A percentile compares a stretch with the other conserved stretches of the same genome.
Evolutionary conservation across 2,329 filamentous ascomycete species (phyloP).

Genomic region (Xylaria sp.): DNA sequence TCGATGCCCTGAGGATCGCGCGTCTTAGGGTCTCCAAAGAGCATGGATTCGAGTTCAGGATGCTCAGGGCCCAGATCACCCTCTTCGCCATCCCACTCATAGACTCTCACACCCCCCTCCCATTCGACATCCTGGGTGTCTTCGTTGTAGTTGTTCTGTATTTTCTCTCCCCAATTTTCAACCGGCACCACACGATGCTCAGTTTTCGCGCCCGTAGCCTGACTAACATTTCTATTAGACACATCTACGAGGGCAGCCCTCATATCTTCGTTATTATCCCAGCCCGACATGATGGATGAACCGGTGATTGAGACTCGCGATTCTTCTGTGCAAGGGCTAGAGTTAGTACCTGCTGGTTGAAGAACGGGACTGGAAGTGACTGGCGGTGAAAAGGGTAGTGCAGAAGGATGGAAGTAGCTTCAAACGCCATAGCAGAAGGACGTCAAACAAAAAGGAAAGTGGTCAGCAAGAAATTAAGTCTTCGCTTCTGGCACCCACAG

Average conservation of each 20-base stretch:
- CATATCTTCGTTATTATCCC: constrained; percentile 35
- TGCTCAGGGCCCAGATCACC: constrained; percentile 82
- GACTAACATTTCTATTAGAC: constrained; percentile 4
- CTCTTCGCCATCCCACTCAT: constrained; percentile 84
- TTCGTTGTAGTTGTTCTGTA: constrained; percentile 56
- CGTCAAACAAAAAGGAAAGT: background rate
- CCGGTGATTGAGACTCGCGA: background rate
- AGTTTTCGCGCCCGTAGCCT: constrained; percentile 6
- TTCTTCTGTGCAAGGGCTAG: background rate
- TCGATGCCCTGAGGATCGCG: constrained; percentile 57
- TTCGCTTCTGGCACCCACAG: background rate
- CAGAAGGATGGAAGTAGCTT: background rate
- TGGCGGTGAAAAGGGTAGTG: background rate
- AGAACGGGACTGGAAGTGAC: background rate
- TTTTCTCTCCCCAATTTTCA: constrained; percentile 53
- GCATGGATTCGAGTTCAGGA: constrained; percentile 71
- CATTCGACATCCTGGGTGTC: constrained; percentile 45
- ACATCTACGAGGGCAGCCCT: constrained; percentile 42
- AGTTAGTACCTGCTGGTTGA: background rate
- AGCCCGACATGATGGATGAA: constrained; percentile 36
- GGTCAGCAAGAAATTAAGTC: background rate
- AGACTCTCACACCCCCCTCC: constrained; percentile 66
- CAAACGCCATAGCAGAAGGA: background rate
- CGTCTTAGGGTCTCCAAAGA: constrained; percentile 69
- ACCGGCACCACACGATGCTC: constrained; percentile 25